Conservation (phyloP, 768 basidiomycete species). For the Lyophyllum decastes region DNA sequence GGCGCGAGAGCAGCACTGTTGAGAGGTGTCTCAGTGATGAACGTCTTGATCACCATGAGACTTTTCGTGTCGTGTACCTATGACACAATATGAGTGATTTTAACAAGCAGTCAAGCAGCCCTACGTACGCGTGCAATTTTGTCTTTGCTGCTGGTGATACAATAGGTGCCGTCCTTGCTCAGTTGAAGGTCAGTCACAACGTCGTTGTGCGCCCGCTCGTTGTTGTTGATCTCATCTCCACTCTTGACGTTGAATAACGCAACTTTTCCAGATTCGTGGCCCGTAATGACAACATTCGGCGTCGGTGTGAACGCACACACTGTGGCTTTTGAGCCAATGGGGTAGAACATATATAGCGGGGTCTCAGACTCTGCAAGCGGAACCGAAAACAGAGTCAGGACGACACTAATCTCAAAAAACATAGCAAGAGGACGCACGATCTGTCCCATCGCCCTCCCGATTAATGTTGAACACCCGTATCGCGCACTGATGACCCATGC, state of each 20-base stretch:
- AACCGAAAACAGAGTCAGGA: slow-evolving; percentile 2
- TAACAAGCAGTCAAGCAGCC: neutral
- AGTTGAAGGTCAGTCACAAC: slow-evolving; percentile 92
- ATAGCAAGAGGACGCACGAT: slow-evolving; percentile 59
- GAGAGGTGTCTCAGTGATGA: slow-evolving; percentile 88
- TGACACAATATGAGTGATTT: neutral
- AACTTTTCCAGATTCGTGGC: slow-evolving; percentile 96
- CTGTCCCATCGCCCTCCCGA: slow-evolving; percentile 74
- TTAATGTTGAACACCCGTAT: slow-evolving; percentile 91
- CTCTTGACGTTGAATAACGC: slow-evolving; percentile 87
- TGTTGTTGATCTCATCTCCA: slow-evolving; percentile 80
- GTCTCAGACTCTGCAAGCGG: slow-evolving; percentile 65
- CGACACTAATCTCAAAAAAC: neutral
- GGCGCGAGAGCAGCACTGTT: slow-evolving; percentile 92
- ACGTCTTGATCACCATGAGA: slow-evolving; percentile 91
- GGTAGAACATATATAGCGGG: slow-evolving; percentile 79
- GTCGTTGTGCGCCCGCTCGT: slow-evolving; percentile 88
- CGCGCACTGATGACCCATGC: slow-evolving; percentile 90
- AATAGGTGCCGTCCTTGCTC: slow-evolving; percentile 88
- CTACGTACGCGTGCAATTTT: slow-evolving; percentile 85
- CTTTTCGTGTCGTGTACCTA: slow-evolving; percentile 89
- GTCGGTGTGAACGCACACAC: slow-evolving; percentile 89
- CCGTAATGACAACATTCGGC: slow-evolving; percentile 82
- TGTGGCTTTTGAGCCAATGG: slow-evolving; percentile 94
- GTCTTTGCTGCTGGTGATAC: slow-evolving; percentile 95